Evolutionary conservation across 2,329 filamentous ascomycete species (phyloP).

Genomic region (Claviceps africana): DNA sequence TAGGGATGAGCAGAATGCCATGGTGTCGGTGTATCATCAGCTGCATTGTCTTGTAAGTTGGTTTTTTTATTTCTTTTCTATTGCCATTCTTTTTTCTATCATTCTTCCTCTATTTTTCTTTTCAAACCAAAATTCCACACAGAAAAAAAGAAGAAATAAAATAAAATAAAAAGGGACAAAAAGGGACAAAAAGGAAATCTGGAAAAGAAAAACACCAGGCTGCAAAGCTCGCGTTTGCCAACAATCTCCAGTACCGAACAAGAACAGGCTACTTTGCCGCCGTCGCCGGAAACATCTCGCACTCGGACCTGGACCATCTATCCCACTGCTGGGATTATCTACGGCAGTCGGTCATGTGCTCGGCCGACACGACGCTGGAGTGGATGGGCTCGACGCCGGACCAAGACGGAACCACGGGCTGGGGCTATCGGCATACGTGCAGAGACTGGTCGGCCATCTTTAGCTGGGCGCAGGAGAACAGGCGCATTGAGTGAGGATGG

Average conservation of each 20-base stretch:
- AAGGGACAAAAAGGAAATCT: neutral
- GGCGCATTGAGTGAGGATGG: conserved; percentile 14
- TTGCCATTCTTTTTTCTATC: too few relatives aligned
- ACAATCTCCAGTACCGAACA: neutral
- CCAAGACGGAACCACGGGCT: neutral
- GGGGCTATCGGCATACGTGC: conserved; percentile 1
- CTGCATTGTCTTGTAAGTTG: conserved; percentile 1
- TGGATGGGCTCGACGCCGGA: neutral
- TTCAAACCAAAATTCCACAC: too few relatives aligned
- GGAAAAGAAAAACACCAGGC: neutral
- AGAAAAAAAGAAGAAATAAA: too few relatives aligned
- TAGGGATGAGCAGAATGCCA: neutral
- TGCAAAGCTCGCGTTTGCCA: neutral
- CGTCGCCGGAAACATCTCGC: neutral
- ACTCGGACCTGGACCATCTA: neutral
- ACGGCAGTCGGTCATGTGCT: conserved; percentile 1
- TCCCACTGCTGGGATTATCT: conserved; percentile 3
- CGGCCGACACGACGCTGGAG: neutral
- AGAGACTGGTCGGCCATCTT: neutral
- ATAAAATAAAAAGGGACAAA: too few relatives aligned
- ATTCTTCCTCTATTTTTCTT: neutral
- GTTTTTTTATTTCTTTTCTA: neutral
- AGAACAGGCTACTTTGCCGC: neutral
- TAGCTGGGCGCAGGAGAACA: neutral
- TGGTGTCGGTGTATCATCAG: conserved; percentile 1